Evolutionary conservation across 768 basidiomycete species (phyloP), one percentile per base, ranked within the genome.

Genomic region (Rhodotorula taiwanensis): DNA sequence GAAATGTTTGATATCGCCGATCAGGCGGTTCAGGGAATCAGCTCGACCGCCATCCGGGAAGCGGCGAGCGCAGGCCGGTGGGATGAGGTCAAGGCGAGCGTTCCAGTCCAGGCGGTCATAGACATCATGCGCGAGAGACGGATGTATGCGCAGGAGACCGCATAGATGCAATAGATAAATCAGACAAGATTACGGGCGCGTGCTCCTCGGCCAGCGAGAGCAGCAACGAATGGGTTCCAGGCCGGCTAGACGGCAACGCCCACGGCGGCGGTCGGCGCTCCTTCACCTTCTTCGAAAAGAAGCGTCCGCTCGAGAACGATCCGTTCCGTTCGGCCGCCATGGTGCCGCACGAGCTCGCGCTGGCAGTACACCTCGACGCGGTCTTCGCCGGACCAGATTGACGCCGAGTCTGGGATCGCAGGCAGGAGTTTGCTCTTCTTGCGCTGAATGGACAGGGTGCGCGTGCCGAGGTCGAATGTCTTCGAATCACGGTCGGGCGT

Each of bases 21-120:
- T 43, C 77, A 77, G 42, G 27, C 23, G 42, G 80, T 84, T 69
- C 80, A 78, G 71, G 79, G 75, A 5, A 81, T 83, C 67, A 89
- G 88, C 72, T 89, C 88, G 10, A 90, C 82, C 31, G 77, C 80
- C 47, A 82, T 90, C 8, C 80, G 89, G 21, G 74, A 76, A 33
- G 76, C 78, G 43, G 77, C 84, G 20, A 67, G 71, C 23, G 55
- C 47, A 36, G 75, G 50, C 2, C 57, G 70, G 47, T 58, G 58
- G 66, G 68, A 61, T 8, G 52, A 44, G n/a, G 60, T 75, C 42
- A 3, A 23, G 20, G 13, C 45, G 27, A 45, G 51, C 44, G 55
- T 65, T 30, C 58, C 64, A 11, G 51, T 60, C 49, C 43, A 52
- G 6, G 39, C 44, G 13, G 55, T 66, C 1, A 20, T 60, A 28